Base-by-base conservation (phyloP, 768 basidiomycete species). In the Russula griseocarnosa region DNA sequence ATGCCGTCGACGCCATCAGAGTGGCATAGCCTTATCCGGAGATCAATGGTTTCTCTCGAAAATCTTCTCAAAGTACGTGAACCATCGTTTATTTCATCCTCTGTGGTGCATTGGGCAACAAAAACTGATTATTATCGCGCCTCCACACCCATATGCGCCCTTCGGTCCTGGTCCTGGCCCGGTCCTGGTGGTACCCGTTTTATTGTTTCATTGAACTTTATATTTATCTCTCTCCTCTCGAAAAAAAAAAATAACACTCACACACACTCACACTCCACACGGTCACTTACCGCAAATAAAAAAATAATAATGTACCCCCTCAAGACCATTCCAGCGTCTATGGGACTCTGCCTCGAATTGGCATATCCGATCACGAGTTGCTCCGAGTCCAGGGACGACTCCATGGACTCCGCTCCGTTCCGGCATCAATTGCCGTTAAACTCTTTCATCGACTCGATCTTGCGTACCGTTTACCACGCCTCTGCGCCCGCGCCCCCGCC, bases 301-400 rank as follows among this genome's bases (percentile, higher is more conserved):
- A 46, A 58, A 53, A n/a, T n/a, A n/a, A 60, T 53, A 60, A 42
- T 8, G n/a, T 13, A 30, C 3, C 51, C 30, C n/a, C 10, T 20
- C 51, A 26, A 91, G 89, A 74, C 78, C 57, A 76, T 90, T 46
- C 86, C 87, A 1, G 71, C 77, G 54, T 77, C 76, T 57, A 72
- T 94, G 49, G 92, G 93, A 51, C 74, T 97, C 66, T 88, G 88
- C 69, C 78, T 99, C 55, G 92, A 98, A 69, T 73, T 98, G 52
- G 89, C 87, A 38, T 93, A 89, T 74, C 84, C 90, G 36, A 80
- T 87, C 42, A 70, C 78, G 56, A 72, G 76, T 62, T n/a, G 18
- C 18, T 22, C 52, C 60, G 60, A 60, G n/a, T 53, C 57, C 42
- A 63, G 57, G 51, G 51, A 58, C 83, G 51, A 53, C 83, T 81